These are phyloP conservation scores for Tremella mesenterica DNA, from an alignment of 768 basidiomycete species.

Conservation along the genomic window DNA sequence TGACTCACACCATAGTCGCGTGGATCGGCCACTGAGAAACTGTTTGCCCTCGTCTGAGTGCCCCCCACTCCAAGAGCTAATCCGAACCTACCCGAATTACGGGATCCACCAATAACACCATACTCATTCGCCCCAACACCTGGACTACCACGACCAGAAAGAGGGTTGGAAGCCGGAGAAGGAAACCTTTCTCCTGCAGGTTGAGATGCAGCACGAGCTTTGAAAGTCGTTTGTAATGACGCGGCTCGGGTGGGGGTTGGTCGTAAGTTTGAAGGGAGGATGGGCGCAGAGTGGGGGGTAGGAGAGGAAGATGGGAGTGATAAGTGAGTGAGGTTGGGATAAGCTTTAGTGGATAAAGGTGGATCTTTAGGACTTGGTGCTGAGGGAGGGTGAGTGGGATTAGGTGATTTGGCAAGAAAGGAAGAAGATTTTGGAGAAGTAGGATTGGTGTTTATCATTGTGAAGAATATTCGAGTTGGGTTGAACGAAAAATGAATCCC, in stretches of 20 bases:
- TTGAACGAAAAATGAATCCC: too few species aligned
- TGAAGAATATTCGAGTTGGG: too few species aligned
- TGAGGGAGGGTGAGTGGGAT: too few species aligned
- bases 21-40: constrained; percentile 33
- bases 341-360: too few species aligned
- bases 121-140: constrained; percentile 13
- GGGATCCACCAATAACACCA: constrained; percentile 37
- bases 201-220: constrained; percentile 33
- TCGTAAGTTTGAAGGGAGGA: constrained; percentile 14
- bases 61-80: constrained; percentile 23
- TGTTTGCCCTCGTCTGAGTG: constrained; percentile 35
- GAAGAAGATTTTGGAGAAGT: too few species aligned
- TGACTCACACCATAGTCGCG: constrained; percentile 30
- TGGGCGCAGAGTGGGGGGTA: background rate
- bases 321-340: background rate
- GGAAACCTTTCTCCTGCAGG: constrained; percentile 33
- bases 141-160: constrained; percentile 25
- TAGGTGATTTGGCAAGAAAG: too few species aligned
- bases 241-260: constrained; percentile 24
- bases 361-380: too few species aligned
- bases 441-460: too few species aligned
- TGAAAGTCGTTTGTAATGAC: constrained; percentile 18
- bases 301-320: background rate
- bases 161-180: constrained; percentile 7
- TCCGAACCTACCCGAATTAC: constrained; percentile 24